Base-by-base conservation (phyloP, 208 protist genomes). In the Leishmania major region DNA sequence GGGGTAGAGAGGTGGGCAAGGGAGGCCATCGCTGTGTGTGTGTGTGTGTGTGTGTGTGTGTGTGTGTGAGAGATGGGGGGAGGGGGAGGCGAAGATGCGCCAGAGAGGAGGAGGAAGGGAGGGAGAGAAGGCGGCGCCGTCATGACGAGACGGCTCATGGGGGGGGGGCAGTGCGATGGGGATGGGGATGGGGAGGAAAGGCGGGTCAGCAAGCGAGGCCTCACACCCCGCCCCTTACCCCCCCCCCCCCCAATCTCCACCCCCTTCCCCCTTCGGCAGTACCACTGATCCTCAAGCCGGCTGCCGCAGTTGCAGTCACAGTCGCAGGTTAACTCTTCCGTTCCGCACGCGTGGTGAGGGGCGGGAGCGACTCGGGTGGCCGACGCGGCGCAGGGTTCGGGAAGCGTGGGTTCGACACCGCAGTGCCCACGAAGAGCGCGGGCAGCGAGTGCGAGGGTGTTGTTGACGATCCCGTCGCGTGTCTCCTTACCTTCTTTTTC, bases 1-100 rank as follows among this genome's bases (percentile, higher is more conserved):
- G 62, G 7, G 59, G 64, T n/a, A 51, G 60, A 73, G 77, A 10
- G 43, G 11, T 59, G 19, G 51, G 28, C 49, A 11, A 37, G 19
- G n/a, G 35, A 43, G 35, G 53, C 75, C 75, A 70, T 79, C 49
- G 22, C 45, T 77, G 45, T 78, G 45, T 45, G 49, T 15, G 15
- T 75, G 67, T 45, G 3, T 35, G 35, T 40, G 17, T 40, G 37
- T 40, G n/a, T n/a, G n/a, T n/a, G 37, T 77, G 45, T 78, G 45
- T 45, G 49, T 15, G 15, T 75, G 67, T 45, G 3, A 35, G 35
- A 28, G 17, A n/a, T 25, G 40, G 45, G 70, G 15, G 37, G 57
- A 19, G 6, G 45, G 37, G 19, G 19, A 31, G 51, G 31, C 25
- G 37, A 40, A 45, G 35, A 37, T 47, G 40, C 25, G 47, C 67